Base-by-base conservation (phyloP, 257 asterid species). In the Coffea eugenioides region DNA sequence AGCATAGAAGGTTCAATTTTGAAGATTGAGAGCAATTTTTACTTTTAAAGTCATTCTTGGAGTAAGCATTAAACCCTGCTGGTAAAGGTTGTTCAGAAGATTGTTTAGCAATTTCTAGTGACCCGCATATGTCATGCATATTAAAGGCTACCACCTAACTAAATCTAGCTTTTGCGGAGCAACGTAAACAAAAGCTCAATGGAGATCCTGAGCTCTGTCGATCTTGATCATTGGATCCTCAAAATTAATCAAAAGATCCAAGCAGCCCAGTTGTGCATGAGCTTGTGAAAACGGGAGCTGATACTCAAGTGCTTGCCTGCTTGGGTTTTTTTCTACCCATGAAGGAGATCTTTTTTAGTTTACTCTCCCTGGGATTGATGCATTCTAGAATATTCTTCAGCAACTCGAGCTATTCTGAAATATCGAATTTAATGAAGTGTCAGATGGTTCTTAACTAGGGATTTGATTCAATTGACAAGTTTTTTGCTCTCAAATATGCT, bases 401-500 rank as follows among this genome's bases (percentile, higher is more conserved):
- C 8, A 45, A 14, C 16, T 9, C 65, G 12, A 75, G 18, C n/a
- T 11, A 56, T 57, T 2, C 10, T 43, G 14, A 39, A 75, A 67
- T 45, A 7, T 27, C 1, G 3, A 11, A 74, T 54, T 21, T 18
- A 21, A 9, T 67, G 25, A 16, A 23, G 18, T 39, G 51, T 25
- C 34, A 51, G 48, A 8, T 12, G 8, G 75, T 71, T 14, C 67
- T 59, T 65, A 84, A 81, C 59, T 48, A 62, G 39, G 68, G 75
- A 79, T 45, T 80, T 76, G 27, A 23, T 74, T 71, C 64, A 48
- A 61, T 69, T 77, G 82, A 69, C 90, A 96, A 97, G 86, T 85
- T 88, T 57, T 96, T 91, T 80, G 97, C 98, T 75, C 92, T 96
- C 65, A 96, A 96, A 86, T 92, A 86, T 80, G 97, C 99, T 75